phyloP scores from a whole-genome alignment of 164 flowering plant genomes.

The Nelumbo lutea region DNA sequence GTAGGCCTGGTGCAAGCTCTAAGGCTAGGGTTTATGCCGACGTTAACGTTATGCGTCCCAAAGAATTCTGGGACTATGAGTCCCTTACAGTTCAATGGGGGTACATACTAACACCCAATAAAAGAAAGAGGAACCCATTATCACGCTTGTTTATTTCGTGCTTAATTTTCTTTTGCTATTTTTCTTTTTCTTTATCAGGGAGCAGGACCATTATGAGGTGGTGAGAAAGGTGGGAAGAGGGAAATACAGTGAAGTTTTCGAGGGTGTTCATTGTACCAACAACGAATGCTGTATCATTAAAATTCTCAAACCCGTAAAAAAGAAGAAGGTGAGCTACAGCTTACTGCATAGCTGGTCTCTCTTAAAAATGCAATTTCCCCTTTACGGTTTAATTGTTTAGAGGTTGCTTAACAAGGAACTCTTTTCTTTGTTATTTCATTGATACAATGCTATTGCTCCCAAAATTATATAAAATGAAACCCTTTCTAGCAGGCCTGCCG shows the following conservation, averaged over 20 bases:
- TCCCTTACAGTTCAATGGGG: conserved; percentile 95
- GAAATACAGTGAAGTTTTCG: conserved; percentile 96
- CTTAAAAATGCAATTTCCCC: no score
- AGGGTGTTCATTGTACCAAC: conserved; percentile 71
- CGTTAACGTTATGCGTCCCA: conserved; percentile 79
- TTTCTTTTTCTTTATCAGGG: conserved; percentile 35
- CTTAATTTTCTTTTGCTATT: conserved; percentile 3
- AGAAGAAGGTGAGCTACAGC: conserved; percentile 68
- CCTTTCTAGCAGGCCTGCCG: no score
- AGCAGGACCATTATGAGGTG: conserved; percentile 95
- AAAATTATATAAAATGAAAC: no score
- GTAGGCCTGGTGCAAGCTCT: conserved; percentile 89
- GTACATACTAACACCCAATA: conserved; percentile 21
- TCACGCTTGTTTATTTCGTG: not conserved
- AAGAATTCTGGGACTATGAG: conserved; percentile 96
- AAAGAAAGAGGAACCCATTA: not conserved
- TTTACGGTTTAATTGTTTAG: no score
- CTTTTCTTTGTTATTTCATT: no score
- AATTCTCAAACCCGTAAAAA: conserved; percentile 96
- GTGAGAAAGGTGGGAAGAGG: conserved; percentile 97
- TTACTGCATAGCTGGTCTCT: no score
- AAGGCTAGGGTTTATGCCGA: conserved; percentile 91
- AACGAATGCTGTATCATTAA: conserved; percentile 83
- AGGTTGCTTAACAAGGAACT: no score
- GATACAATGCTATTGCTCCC: no score